Percentiles rank a stretch among this genome's conserved stretches.
Evolutionary conservation across 345 rosid genomes (phyloP).

Genomic region (Reutealis trisperma): DNA sequence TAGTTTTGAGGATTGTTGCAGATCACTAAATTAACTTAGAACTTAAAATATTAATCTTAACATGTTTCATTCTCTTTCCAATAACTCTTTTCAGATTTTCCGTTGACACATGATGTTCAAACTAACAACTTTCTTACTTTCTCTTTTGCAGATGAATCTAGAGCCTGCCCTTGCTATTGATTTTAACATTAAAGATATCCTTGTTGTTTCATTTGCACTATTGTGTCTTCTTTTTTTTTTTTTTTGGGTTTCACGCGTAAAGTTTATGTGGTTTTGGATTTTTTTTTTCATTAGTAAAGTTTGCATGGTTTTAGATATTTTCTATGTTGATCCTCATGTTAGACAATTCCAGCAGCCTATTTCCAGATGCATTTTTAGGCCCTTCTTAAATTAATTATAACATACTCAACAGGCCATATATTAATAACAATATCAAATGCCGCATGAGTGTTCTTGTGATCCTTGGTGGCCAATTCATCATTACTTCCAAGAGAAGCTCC

Average conservation of each 20-base stretch:
- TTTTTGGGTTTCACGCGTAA: not conserved
- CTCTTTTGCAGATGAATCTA: conserved; percentile 61
- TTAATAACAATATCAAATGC: not conserved
- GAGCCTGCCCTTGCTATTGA: conserved; percentile 87
- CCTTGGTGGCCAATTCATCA: not conserved
- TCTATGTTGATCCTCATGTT: not conserved
- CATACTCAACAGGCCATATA: not conserved
- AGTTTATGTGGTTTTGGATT: not conserved
- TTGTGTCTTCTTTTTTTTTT: not conserved
- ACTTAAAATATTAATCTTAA: not conserved
- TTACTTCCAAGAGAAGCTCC: not conserved
- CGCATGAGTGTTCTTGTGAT: not conserved
- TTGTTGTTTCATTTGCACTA: conserved; percentile 12
- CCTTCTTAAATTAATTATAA: not conserved
- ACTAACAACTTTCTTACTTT: conserved; percentile 21
- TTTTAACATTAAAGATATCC: conserved; percentile 89
- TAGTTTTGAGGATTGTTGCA: not conserved
- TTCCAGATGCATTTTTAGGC: not conserved
- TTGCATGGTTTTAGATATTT: not conserved
- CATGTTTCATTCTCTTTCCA: conserved; percentile 6
- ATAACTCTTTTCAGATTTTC: not conserved
- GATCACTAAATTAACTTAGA: not conserved
- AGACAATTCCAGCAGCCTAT: not conserved
- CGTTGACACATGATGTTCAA: not conserved
- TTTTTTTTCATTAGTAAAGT: not conserved